Base-by-base conservation (phyloP, 208 protist genomes). In the Trypanosoma melophagium region DNA sequence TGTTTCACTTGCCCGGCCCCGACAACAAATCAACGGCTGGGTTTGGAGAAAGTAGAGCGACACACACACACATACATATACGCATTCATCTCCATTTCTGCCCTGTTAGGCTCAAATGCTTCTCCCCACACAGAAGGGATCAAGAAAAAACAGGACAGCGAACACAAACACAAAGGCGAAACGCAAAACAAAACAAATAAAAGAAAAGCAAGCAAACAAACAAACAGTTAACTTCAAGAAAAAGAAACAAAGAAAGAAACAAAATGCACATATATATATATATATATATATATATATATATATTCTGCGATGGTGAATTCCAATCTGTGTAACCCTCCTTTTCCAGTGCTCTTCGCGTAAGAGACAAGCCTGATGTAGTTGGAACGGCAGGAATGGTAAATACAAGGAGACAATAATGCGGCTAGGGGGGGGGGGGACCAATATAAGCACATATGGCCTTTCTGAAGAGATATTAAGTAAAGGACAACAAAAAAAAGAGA, bases 401-500 rank as follows among this genome's bases (percentile, higher is more conserved):
- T 45, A 35, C 19, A 57, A 21, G 44, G 10, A 8, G 19, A 51
- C 42, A 28, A 52, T 51, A 40, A 21, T 24, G 7, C 21, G 4
- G 25, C 56, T n/a, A 9, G 2, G 13, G n/a, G 17, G 14, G 2
- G 13, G n/a, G 17, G 16, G 4, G 3, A 3, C 16, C 42, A 47
- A 51, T 17, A 65, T 24, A 41, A 17, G 5, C 35, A 22, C 21
- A 31, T 47, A 51, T 61, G 21, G 19, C 64, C 19, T 24, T 7
- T 41, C 44, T 61, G 22, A 8, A 55, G 4, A 60, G 19, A 49
- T 47, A 50, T 42, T 44, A 50, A 42, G 31, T 31, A 13, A 21
- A 22, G 2, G 12, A 59, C 5, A 59, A 35, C 47, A 58, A 8
- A 64, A 62, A 41, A 62, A 70, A 28, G 49, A 35, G 9, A 14